Conservation (phyloP, 306 rosid species). For the Casuarina cunninghamiana region DNA sequence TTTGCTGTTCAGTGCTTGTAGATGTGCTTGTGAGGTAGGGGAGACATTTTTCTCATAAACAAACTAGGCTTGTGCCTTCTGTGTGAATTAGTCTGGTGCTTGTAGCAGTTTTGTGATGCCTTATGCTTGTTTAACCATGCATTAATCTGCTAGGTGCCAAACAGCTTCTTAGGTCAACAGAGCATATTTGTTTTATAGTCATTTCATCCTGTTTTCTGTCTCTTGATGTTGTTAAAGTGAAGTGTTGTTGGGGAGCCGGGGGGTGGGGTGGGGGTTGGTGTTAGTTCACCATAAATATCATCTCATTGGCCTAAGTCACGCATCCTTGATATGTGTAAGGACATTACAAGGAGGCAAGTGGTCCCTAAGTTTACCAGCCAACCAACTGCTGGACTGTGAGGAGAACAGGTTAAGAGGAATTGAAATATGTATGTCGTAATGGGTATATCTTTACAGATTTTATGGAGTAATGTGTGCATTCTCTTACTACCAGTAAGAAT, state of each 20-base stretch:
- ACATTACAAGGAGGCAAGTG: not conserved
- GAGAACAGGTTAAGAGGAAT: constrained; percentile 1
- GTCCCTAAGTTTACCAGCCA: constrained; percentile 5
- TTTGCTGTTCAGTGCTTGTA: not conserved
- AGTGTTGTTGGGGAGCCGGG: not conserved
- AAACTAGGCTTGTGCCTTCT: not conserved
- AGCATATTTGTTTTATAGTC: not conserved
- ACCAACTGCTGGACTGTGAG: not conserved
- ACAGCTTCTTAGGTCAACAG: not conserved
- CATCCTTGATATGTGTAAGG: not conserved
- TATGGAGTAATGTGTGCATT: not conserved
- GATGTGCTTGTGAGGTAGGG: not conserved
- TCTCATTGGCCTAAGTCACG: constrained; percentile 4
- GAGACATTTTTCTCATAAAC: not conserved
- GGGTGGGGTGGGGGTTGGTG: not conserved
- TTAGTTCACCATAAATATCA: not conserved
- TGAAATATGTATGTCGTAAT: not conserved
- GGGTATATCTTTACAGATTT: not conserved
- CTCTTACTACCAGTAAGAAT: not conserved
- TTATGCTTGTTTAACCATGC: not conserved
- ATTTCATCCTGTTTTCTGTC: not conserved
- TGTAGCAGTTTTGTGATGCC: not conserved
- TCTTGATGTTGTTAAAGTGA: constrained; percentile 3
- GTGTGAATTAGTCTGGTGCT: too few species aligned
- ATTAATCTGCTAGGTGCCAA: constrained; percentile 4